Evolutionary conservation across 495 filamentous ascomycete species (phyloP), one percentile per base, ranked within the genome.

Genomic region (Aspergillus leporis): DNA sequence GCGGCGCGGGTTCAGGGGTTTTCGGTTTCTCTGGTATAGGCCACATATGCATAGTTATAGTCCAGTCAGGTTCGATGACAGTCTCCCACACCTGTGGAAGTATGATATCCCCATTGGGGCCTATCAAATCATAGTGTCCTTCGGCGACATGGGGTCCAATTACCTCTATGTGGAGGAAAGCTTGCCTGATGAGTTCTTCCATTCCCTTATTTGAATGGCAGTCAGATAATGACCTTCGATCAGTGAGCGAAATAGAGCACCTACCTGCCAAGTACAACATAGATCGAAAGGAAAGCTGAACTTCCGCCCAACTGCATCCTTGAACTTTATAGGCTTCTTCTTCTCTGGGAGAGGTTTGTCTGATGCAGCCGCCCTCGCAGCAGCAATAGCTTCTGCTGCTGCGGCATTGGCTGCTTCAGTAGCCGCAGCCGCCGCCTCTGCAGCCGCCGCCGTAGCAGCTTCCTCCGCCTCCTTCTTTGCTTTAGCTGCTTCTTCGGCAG

Each of bases 31-130:
- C 86, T 5, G 83, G 85, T 79, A 96, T 89, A 5, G 93, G 92
- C 93, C 93, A 97, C 91, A 97, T 94, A 62, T 95, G 90, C 93
- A 97, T 97, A 3, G 87, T 92, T 65, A 97, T 88, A 40, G 83
- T 80, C 91, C 90, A 96, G 69, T 93, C 91, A 6, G 91, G 91
- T 72, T 94, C 84, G 46, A 96, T 75, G 48, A 92, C 86, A 53
- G 85, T 90, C 58, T 94, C 91, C 91, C 91, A 96, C 8, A 94
- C 85, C 59, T 90, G 84, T 7, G 90, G 91, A 21, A 96, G 85
- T 61, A 96, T 91, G 63, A 96, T 94, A 63, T 93, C 90, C 55
- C 88, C 89, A 67, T 93, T 87, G 2, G 90, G 90, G 1, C 89
- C 90, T 18, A 91, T 81, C 41, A 96, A 77, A 70, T 96, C 91